Conservation (phyloP, 1,284 basidiomycete species). For the Leccinum cinnamomeum region DNA sequence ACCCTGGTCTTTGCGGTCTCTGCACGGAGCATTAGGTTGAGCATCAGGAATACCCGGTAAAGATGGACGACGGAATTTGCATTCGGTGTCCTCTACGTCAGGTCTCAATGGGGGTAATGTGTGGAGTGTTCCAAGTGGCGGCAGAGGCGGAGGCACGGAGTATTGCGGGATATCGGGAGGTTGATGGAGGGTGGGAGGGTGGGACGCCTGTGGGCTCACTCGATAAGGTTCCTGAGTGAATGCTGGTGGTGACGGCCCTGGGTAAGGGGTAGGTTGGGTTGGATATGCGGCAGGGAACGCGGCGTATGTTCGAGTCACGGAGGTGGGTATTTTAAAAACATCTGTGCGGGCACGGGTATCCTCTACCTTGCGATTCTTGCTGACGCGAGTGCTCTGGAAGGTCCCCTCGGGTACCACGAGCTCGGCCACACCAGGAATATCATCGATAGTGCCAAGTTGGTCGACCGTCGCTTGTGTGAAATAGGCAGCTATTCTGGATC, state of each 20-base stretch:
- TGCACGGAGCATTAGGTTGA: conserved; percentile 5
- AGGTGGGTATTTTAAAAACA: conserved; percentile 29
- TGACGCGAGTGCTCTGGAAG: conserved; percentile 62
- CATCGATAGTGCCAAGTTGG: conserved; percentile 62
- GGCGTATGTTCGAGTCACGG: conserved; percentile 51
- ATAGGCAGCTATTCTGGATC: conserved; percentile 58
- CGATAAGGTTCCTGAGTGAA: conserved; percentile 30
- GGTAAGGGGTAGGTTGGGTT: conserved; percentile 30
- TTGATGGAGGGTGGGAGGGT: conserved; percentile 21
- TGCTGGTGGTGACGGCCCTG: conserved; percentile 26
- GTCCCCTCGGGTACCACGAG: conserved; percentile 58
- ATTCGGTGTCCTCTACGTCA: conserved; percentile 29
- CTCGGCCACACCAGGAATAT: conserved; percentile 51
- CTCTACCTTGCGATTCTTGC: conserved; percentile 45
- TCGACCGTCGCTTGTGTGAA: conserved; percentile 73
- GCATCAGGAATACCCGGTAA: conserved; percentile 21
- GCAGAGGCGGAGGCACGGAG: conserved; percentile 29
- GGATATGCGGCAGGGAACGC: conserved; percentile 50
- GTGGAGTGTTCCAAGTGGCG: conserved; percentile 23
- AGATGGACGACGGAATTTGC: conserved; percentile 36
- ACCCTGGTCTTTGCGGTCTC: conserved; percentile 21
- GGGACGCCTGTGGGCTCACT: conserved; percentile 24
- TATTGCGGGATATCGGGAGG: conserved; percentile 31
- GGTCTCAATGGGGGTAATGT: conserved; percentile 32
- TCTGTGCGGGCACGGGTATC: conserved; percentile 30